These are phyloP conservation scores for Cronartium ribicola DNA, from an alignment of 1,284 basidiomycete genomes.

Conservation along the genomic window DNA sequence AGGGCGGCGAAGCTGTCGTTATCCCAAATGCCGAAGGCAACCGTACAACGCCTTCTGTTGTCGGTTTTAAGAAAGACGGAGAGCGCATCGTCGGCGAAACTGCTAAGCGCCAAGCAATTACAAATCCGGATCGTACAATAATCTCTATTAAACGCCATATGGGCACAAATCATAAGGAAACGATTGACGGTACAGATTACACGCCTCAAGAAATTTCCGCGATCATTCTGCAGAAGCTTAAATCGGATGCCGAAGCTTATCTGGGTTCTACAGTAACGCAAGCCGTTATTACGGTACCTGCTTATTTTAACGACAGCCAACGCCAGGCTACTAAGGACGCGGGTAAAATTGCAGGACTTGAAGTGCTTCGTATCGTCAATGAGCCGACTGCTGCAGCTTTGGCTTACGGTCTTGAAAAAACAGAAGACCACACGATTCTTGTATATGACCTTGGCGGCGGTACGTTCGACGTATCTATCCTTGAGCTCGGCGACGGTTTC, in stretches of 20 bases:
- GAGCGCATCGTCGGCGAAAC: conserved; percentile 72
- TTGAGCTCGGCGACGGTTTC: conserved; percentile 62
- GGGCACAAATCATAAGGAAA: conserved; percentile 62
- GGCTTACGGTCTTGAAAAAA: conserved; percentile 63
- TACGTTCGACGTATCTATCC: conserved; percentile 65
- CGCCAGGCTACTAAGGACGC: conserved; percentile 68
- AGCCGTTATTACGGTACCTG: conserved; percentile 66
- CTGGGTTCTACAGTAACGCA: conserved; percentile 63
- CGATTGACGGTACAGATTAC: conserved; percentile 62
- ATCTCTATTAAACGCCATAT: conserved; percentile 7
- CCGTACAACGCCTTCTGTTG: conserved; percentile 84
- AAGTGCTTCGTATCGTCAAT: conserved; percentile 68
- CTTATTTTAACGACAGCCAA: conserved; percentile 68
- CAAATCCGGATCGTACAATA: background rate
- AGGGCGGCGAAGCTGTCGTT: too few species aligned
- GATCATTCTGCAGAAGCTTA: conserved; percentile 99
- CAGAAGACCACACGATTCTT: conserved; percentile 91
- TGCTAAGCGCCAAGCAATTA: conserved; percentile 59
- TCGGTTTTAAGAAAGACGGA: conserved; percentile 79
- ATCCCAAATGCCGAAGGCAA: conserved; percentile 74
- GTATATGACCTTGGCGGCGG: conserved; percentile 99
- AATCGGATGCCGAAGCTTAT: conserved; percentile 69
- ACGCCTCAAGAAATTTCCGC: conserved; percentile 76
- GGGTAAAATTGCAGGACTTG: conserved; percentile 63
- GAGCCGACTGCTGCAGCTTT: conserved; percentile 58